Conservation (phyloP, 2,329 filamentous ascomycete genomes). For the Botrytis porri region DNA sequence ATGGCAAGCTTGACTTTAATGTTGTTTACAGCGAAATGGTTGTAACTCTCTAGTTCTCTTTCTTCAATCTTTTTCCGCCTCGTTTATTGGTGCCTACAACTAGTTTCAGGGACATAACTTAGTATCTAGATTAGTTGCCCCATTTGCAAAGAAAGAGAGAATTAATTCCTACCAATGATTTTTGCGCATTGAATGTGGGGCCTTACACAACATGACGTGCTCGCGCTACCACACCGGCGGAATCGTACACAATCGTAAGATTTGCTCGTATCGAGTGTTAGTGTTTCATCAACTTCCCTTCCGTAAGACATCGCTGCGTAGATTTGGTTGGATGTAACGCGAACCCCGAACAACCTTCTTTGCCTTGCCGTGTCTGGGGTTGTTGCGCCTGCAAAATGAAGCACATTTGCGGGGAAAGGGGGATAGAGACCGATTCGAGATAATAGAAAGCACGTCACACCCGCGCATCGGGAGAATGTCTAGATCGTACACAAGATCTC, state of each 20-base stretch:
- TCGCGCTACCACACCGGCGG: constrained; percentile 6
- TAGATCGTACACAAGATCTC: constrained; percentile 12
- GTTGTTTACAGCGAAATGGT: constrained; percentile 18
- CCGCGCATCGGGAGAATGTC: not conserved
- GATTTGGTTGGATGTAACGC: not conserved
- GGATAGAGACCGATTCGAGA: not conserved
- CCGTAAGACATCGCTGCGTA: not conserved
- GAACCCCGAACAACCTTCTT: not conserved
- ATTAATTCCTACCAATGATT: not conserved
- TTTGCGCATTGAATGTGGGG: not conserved
- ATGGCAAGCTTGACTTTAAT: constrained; percentile 11
- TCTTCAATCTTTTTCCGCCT: constrained; percentile 21
- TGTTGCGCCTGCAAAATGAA: not conserved
- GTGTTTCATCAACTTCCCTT: constrained; percentile 7
- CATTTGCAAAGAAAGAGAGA: not conserved
- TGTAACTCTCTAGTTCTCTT: constrained; percentile 21
- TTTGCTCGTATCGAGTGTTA: constrained; percentile 12
- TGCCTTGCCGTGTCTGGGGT: not conserved
- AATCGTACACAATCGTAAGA: constrained; percentile 15
- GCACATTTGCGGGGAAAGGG: not conserved
- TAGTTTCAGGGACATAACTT: constrained; percentile 1
- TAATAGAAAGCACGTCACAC: not conserved
- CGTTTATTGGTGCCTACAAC: constrained; percentile 7
- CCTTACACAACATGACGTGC: constrained; percentile 7
- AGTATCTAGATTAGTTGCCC: constrained; percentile 15